Evolutionary conservation across 2,329 filamentous ascomycete genomes (phyloP).

Genomic region (Fusarium sulawesiense): DNA sequence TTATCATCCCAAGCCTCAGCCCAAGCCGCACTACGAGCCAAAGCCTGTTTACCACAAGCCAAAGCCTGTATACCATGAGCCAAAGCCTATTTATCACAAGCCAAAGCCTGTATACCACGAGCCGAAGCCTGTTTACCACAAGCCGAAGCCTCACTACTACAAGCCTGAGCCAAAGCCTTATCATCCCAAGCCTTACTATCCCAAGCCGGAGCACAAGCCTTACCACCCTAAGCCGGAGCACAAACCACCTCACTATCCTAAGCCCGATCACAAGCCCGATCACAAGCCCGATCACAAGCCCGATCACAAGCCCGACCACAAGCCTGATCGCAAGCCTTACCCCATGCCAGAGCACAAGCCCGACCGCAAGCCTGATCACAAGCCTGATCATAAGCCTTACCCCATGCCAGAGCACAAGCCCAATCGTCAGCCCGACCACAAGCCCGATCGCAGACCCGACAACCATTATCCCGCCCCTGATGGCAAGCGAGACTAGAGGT

Average conservation of each 20-base stretch:
- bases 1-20: background rate
- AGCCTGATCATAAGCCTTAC: too few relatives aligned
- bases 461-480: background rate
- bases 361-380: too few relatives aligned
- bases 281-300: too few relatives aligned
- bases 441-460: too few relatives aligned
- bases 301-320: accelerated
- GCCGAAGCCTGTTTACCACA: background rate
- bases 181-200: background rate
- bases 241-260: too few relatives aligned
- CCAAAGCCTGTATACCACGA: background rate
- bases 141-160: background rate
- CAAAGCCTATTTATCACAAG: background rate
- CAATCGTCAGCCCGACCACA: too few relatives aligned
- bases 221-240: background rate
- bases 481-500: background rate
- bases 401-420: too few relatives aligned
- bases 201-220: background rate
- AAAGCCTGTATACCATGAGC: background rate
- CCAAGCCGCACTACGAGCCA: background rate
- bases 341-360: too few relatives aligned
- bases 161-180: background rate
- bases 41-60: background rate
- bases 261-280: too few relatives aligned
- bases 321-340: too few relatives aligned